Conservation (phyloP, 331 rosid species). For the Cydonia oblonga region DNA sequence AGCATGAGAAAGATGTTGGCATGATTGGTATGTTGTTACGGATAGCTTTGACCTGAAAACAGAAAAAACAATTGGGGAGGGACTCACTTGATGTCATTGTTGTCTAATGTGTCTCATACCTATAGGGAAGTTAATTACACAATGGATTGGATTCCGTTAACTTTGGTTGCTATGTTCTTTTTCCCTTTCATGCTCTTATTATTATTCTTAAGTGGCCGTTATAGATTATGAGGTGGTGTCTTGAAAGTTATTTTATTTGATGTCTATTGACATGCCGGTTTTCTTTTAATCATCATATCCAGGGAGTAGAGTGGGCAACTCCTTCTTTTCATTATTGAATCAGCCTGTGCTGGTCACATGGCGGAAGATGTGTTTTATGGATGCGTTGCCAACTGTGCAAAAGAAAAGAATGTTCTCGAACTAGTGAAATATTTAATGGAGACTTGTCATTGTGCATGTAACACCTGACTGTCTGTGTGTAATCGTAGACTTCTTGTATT, state of each 20-base stretch:
- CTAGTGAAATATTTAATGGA: not conserved
- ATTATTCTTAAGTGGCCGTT: not conserved
- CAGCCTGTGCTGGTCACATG: constrained; percentile 31
- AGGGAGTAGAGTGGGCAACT: constrained; percentile 29
- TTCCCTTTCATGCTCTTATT: not conserved
- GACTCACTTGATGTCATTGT: not conserved
- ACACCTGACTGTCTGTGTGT: constrained; percentile 1
- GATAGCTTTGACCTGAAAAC: not conserved
- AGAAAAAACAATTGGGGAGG: not conserved
- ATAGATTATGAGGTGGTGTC: constrained; percentile 11
- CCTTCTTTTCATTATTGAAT: constrained; percentile 29
- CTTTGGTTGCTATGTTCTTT: not conserved
- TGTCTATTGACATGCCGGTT: constrained; percentile 13
- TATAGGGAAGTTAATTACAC: not conserved
- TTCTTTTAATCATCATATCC: constrained; percentile 26
- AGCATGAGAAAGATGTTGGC: not conserved
- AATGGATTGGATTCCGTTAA: not conserved
- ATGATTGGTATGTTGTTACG: not conserved
- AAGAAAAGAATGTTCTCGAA: not conserved
- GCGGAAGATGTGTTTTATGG: constrained; percentile 23
- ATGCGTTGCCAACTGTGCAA: constrained; percentile 17
- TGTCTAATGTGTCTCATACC: not conserved
- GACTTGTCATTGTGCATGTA: constrained; percentile 1
- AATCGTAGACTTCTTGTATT: constrained; percentile 6
- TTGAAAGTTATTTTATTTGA: constrained; percentile 15